Percentiles rank a stretch among this genome's conserved stretches.
Conservation (phyloP, 768 basidiomycete genomes). For the Amanita phalloides region DNA sequence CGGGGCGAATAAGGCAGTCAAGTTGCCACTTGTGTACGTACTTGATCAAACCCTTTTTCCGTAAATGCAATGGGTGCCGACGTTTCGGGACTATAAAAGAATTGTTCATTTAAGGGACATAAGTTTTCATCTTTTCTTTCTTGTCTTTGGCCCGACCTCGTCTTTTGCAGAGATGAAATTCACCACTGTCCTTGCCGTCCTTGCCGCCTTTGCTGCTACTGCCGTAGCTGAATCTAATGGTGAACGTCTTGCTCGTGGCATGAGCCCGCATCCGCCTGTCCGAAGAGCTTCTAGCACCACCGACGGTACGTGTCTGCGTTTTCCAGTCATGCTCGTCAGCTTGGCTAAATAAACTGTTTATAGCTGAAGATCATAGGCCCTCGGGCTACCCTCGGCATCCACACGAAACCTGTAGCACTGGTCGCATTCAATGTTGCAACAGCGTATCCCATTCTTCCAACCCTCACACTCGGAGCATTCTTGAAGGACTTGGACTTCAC, state of each 20-base stretch:
- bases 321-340: background rate
- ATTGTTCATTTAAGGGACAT: background rate
- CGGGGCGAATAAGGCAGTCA: background rate
- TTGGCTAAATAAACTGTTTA: slow-evolving; percentile 13
- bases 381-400: slow-evolving; percentile 19
- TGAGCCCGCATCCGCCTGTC: slow-evolving; percentile 36
- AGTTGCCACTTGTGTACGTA: background rate
- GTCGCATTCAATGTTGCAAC: slow-evolving; percentile 34
- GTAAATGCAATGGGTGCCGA: slow-evolving; percentile 1
- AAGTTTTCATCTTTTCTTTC: background rate
- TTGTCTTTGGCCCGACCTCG: background rate
- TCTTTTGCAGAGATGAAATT: slow-evolving; percentile 25
- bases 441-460: slow-evolving; percentile 11
- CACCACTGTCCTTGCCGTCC: slow-evolving; percentile 24
- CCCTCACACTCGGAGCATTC: no score
- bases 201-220: slow-evolving; percentile 25
- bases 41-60: slow-evolving; percentile 8
- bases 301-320: slow-evolving; percentile 15
- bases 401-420: slow-evolving; percentile 26
- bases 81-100: background rate
- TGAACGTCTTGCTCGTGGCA: slow-evolving; percentile 40
- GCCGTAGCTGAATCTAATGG: slow-evolving; percentile 36
- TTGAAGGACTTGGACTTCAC: no score
- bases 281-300: slow-evolving; percentile 24
- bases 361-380: slow-evolving; percentile 22